Percentiles rank a stretch among this genome's conserved stretches.
phyloP scores from a whole-genome alignment of 2,329 filamentous ascomycete species.

The Geosmithia morbida region DNA sequence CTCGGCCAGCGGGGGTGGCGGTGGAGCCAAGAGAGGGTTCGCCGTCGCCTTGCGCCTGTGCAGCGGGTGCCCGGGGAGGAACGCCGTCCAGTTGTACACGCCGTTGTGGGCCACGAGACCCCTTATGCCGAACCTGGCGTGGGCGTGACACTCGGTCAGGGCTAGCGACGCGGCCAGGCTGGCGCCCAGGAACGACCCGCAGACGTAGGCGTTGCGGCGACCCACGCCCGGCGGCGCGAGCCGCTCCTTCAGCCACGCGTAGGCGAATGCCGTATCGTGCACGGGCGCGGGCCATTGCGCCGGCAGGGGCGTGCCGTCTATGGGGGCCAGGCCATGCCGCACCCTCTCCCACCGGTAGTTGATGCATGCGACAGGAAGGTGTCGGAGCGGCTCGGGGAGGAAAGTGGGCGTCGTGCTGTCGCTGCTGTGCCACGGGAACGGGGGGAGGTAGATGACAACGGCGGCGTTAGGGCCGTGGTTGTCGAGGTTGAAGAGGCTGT shows the following conservation, averaged over 20 bases:
- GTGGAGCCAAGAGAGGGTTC: constrained; percentile 5
- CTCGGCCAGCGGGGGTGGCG: background rate
- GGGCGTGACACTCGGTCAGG: constrained; percentile 35
- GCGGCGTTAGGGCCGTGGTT: constrained; percentile 22
- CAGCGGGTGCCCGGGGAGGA: constrained; percentile 36
- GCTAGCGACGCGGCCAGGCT: constrained; percentile 40
- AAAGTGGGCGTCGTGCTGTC: background rate
- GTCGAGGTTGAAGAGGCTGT: constrained; percentile 33
- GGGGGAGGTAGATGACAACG: constrained; percentile 41
- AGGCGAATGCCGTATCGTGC: constrained; percentile 40
- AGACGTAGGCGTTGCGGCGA: constrained; percentile 28
- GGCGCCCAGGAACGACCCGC: constrained; percentile 43
- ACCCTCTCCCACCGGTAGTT: constrained; percentile 41
- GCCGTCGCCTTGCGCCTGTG: constrained; percentile 13
- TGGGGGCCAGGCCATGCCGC: background rate
- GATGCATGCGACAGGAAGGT: constrained; percentile 35
- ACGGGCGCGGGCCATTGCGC: constrained; percentile 40
- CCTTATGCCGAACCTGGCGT: constrained; percentile 29
- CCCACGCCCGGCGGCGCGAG: constrained; percentile 19
- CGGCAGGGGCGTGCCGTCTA: constrained; percentile 4
- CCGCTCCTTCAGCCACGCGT: constrained; percentile 33
- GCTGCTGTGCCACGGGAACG: constrained; percentile 20
- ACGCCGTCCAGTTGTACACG: constrained; percentile 50
- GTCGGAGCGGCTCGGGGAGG: constrained; percentile 25
- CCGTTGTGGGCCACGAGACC: constrained; percentile 44